These are phyloP conservation scores for Emmonsia crescens DNA, from an alignment of 2,329 filamentous ascomycete species.

Conservation along the genomic window DNA sequence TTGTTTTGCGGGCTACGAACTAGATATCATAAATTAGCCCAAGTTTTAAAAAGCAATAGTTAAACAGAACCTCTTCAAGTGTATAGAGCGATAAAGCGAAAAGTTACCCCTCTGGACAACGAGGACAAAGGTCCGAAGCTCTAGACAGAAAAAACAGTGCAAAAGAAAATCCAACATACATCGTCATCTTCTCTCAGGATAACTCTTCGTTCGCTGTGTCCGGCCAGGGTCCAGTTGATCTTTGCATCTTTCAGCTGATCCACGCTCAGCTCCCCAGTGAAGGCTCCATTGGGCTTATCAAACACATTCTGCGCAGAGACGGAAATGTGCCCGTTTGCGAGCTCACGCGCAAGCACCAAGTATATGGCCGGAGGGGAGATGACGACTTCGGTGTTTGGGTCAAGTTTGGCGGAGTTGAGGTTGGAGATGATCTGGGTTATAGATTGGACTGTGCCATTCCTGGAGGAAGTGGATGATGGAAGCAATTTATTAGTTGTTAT, in stretches of 20 bases:
- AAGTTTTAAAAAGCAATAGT: neutral
- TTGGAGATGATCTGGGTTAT: conserved; percentile 85
- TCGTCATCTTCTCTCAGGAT: conserved; percentile 78
- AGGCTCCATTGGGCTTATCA: conserved; percentile 93
- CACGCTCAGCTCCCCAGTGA: conserved; percentile 92
- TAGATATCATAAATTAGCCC: conserved; percentile 17
- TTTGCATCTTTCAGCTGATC: conserved; percentile 79
- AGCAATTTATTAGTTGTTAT: neutral
- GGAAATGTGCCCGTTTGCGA: conserved; percentile 63
- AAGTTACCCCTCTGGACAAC: neutral
- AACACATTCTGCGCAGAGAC: conserved; percentile 95
- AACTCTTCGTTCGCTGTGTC: conserved; percentile 89
- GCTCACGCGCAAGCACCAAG: conserved; percentile 74
- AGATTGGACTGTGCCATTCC: conserved; percentile 86
- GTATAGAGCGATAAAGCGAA: neutral
- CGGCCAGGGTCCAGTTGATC: conserved; percentile 83
- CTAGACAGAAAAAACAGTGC: neutral
- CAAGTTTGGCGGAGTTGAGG: conserved; percentile 72
- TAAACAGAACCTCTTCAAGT: neutral
- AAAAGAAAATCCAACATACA: conserved; percentile 23
- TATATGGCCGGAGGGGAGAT: conserved; percentile 85
- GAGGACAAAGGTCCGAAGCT: neutral
- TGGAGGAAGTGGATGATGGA: conserved; percentile 29
- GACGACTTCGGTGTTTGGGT: conserved; percentile 65
- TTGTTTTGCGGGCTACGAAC: conserved; percentile 87